phyloP scores from a whole-genome alignment of 192 early-diverging fungal genomes.

The Geosiphon pyriformis region DNA sequence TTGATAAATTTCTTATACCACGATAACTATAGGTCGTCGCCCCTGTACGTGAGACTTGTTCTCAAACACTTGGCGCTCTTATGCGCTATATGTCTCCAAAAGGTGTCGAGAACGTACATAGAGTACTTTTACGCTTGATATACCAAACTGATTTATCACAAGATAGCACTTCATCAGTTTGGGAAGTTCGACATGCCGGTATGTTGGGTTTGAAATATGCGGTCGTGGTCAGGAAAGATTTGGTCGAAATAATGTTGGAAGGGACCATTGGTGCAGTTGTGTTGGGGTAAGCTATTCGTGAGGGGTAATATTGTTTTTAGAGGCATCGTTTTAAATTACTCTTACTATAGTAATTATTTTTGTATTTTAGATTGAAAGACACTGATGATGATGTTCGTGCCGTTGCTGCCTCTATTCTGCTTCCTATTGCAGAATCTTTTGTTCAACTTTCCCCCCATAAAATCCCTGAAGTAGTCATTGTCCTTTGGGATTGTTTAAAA shows the following conservation, averaged over 20 bases:
- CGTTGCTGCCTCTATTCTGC: constrained; percentile 82
- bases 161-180: constrained; percentile 48
- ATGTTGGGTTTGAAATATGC: constrained; percentile 91
- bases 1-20: too few relatives aligned
- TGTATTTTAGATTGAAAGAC: constrained; percentile 53
- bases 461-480: constrained; percentile 68
- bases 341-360: too few relatives aligned
- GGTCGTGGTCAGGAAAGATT: constrained; percentile 84
- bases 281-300: constrained; percentile 48
- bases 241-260: constrained; percentile 69
- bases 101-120: constrained; percentile 58
- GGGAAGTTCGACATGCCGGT: constrained; percentile 92
- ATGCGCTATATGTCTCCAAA: constrained; percentile 55
- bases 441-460: constrained; percentile 60
- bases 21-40: constrained; percentile 63
- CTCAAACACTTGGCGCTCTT: constrained; percentile 72
- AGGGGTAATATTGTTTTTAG: too few relatives aligned
- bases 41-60: constrained; percentile 94
- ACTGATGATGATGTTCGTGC: constrained; percentile 92
- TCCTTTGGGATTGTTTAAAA: constrained; percentile 84
- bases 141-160: constrained; percentile 49
- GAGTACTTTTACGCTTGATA: constrained; percentile 62
- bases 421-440: constrained; percentile 80
- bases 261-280: constrained; percentile 78
- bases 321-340: neutral